Conservation (phyloP, 2,329 filamentous ascomycete genomes). For the Fusarium solani-melongenae region DNA sequence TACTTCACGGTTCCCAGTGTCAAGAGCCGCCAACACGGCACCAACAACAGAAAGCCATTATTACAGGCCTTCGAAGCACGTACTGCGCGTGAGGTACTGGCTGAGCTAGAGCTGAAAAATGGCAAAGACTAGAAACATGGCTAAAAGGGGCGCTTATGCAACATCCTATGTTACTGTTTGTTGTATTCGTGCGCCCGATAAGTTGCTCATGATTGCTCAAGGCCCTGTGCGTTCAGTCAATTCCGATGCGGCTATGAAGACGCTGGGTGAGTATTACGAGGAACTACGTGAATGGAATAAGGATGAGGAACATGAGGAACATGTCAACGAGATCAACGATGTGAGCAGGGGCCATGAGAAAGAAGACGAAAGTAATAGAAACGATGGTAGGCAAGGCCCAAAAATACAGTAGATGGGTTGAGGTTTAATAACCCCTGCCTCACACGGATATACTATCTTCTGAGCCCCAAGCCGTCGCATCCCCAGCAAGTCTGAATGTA, state of each 20-base stretch:
- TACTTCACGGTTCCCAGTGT: not conserved
- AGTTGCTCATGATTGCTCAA: not conserved
- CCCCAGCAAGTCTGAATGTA: not conserved
- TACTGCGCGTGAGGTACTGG: not conserved
- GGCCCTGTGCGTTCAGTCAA: not conserved
- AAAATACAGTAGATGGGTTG: not conserved
- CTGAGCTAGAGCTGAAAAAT: not conserved
- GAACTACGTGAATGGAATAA: not conserved
- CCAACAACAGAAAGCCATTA: not conserved
- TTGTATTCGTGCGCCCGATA: not conserved
- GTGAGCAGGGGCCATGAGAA: not conserved
- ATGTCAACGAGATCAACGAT: not conserved
- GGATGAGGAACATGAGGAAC: not conserved
- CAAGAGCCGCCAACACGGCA: not conserved
- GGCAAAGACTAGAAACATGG: not conserved
- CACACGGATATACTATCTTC: not conserved
- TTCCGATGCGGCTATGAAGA: not conserved
- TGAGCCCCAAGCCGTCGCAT: not conserved
- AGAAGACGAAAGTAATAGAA: not conserved
- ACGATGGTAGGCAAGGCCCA: not conserved
- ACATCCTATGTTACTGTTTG: not conserved
- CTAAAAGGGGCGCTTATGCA: not conserved
- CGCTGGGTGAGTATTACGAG: not conserved
- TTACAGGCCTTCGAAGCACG: not conserved
- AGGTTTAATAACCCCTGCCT: not conserved